phyloP scores from a whole-genome alignment of 345 rosid species.

The Conringia planisiliqua region DNA sequence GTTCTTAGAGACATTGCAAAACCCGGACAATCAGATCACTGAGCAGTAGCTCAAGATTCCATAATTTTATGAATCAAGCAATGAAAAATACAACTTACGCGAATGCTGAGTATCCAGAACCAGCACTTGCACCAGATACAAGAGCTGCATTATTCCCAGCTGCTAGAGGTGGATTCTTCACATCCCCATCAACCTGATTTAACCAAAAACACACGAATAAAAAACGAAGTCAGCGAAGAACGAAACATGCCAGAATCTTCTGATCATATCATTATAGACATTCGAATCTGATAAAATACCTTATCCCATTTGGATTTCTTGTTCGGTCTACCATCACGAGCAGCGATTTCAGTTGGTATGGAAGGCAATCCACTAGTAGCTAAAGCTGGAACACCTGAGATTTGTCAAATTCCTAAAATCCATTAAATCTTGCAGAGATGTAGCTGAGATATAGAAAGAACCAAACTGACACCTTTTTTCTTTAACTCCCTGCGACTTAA shows the following conservation, averaged over 20 bases:
- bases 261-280: neutral
- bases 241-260: neutral
- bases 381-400: slow-evolving; percentile 39
- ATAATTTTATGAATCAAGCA: neutral
- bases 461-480: neutral
- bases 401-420: neutral
- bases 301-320: slow-evolving; percentile 97
- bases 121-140: slow-evolving; percentile 68
- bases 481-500: neutral
- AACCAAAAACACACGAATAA: neutral
- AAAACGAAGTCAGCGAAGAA: neutral
- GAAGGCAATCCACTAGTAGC: slow-evolving; percentile 46
- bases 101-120: slow-evolving; percentile 84
- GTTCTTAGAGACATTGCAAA: neutral
- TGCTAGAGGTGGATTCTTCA: slow-evolving; percentile 52
- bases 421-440: neutral
- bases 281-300: slow-evolving; percentile 37
- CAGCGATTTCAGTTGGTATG: slow-evolving; percentile 35
- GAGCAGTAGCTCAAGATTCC: neutral
- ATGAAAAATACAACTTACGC: slow-evolving; percentile 50
- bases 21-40: neutral
- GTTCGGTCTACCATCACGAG: slow-evolving; percentile 70
- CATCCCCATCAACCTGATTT: slow-evolving; percentile 75
- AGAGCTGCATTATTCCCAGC: slow-evolving; percentile 55
- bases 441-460: neutral